Conservation (phyloP, 2,329 filamentous ascomycete genomes). For the Phyllosticta capitalensis region DNA sequence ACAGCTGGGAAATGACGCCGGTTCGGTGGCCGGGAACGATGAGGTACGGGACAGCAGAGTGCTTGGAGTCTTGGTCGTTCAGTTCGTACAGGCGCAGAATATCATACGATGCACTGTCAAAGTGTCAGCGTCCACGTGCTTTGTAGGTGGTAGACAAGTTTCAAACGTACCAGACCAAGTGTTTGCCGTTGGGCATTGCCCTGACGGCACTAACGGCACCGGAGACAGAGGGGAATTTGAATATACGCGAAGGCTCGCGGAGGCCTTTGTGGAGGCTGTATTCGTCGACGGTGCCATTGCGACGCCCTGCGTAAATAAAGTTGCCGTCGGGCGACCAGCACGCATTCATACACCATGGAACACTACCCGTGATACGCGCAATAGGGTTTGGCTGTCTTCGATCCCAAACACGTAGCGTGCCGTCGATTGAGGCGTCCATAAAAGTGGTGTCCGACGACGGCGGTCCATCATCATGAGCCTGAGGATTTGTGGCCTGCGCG, state of each 20-base stretch:
- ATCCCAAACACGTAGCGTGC: conserved; percentile 89
- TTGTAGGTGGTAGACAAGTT: not conserved
- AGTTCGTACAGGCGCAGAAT: conserved; percentile 91
- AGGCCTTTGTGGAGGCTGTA: conserved; percentile 76
- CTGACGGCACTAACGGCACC: conserved; percentile 81
- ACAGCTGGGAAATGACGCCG: conserved; percentile 77
- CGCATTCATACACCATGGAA: conserved; percentile 95
- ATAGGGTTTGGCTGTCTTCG: conserved; percentile 65
- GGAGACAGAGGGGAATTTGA: conserved; percentile 83
- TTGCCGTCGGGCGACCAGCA: conserved; percentile 97
- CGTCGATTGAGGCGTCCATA: conserved; percentile 79
- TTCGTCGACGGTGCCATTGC: conserved; percentile 91
- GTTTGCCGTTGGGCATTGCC: conserved; percentile 85
- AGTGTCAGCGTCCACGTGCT: conserved; percentile 11
- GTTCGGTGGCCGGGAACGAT: conserved; percentile 87
- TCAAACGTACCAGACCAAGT: conserved; percentile 64
- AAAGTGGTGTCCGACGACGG: conserved; percentile 67
- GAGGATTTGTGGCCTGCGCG: conserved; percentile 11
- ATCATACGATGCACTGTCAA: conserved; percentile 70
- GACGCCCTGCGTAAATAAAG: conserved; percentile 81
- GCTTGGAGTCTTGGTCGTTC: conserved; percentile 56
- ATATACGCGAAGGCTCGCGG: conserved; percentile 63
- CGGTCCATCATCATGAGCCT: conserved; percentile 30
- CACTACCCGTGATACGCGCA: conserved; percentile 68
- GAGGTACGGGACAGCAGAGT: conserved; percentile 83